Percentiles rank a stretch among this genome's conserved stretches.
Conservation (phyloP, 176 grass and related monocot genomes). For the Zizania latifolia region DNA sequence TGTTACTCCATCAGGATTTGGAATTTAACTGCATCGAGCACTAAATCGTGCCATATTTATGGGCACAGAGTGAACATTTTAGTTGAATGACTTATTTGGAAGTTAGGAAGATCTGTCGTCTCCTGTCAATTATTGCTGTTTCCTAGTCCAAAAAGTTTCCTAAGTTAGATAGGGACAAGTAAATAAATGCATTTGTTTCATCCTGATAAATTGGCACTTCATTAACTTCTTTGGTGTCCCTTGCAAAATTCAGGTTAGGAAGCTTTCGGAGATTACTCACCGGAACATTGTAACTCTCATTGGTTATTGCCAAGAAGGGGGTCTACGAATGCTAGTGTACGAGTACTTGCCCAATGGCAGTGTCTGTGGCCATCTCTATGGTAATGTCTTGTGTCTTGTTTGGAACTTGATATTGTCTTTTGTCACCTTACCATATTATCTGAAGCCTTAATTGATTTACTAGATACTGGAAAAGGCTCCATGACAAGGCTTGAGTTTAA, state of each 20-base stretch:
- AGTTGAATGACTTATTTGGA: conserved; percentile 1
- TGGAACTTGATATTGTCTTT: background rate
- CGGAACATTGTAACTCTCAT: conserved; percentile 34
- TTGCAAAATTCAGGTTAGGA: conserved; percentile 62
- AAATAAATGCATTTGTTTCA: too few species aligned
- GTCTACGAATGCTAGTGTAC: conserved; percentile 74
- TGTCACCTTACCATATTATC: too few species aligned
- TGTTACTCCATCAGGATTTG: background rate
- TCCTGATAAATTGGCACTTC: too few species aligned
- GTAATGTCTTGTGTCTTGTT: too few species aligned
- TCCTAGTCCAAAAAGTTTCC: conserved; percentile 2
- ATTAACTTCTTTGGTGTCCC: too few species aligned
- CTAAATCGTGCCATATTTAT: conserved; percentile 30
- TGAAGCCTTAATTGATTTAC: too few species aligned
- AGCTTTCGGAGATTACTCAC: conserved; percentile 71
- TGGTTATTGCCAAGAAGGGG: conserved; percentile 83
- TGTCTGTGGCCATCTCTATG: conserved; percentile 64
- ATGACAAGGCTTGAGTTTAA: conserved; percentile 88
- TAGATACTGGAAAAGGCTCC: conserved; percentile 49
- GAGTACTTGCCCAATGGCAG: conserved; percentile 96
- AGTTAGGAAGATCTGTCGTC: conserved; percentile 20
- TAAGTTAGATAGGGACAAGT: conserved; percentile 18
- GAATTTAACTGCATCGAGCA: background rate
- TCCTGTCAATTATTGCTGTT: conserved; percentile 19
- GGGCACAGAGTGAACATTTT: background rate